phyloP scores from a whole-genome alignment of 2,329 filamentous ascomycete genomes.

The Botryotinia calthae region DNA sequence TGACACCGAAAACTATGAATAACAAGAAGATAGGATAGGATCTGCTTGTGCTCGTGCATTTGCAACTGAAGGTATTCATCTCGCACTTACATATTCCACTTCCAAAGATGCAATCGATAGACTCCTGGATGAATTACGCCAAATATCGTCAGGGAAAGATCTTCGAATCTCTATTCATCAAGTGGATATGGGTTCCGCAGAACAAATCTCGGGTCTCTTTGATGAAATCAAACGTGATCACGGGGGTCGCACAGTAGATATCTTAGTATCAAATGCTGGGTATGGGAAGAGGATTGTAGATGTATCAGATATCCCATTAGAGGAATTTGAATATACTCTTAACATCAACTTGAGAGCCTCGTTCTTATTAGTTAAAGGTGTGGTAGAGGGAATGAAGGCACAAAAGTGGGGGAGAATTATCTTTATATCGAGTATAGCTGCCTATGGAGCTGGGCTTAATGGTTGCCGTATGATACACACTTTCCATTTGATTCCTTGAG shows the following conservation, averaged over 20 bases:
- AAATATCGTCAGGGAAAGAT: conserved; percentile 39
- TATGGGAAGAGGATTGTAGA: conserved; percentile 57
- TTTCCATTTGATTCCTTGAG: not conserved
- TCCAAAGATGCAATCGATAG: conserved; percentile 44
- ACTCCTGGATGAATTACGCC: conserved; percentile 39
- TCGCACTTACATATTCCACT: conserved; percentile 60
- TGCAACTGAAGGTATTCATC: conserved; percentile 49
- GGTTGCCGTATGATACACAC: conserved; percentile 30
- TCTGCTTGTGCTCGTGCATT: conserved; percentile 56
- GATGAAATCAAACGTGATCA: conserved; percentile 53
- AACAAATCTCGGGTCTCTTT: conserved; percentile 54
- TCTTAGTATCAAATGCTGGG: conserved; percentile 65
- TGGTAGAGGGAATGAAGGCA: conserved; percentile 40
- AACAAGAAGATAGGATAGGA: conserved; percentile 52
- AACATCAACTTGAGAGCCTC: conserved; percentile 33
- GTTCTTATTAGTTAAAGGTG: conserved; percentile 33
- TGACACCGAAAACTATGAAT: not conserved
- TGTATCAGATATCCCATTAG: conserved; percentile 33
- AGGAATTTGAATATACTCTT: conserved; percentile 34
- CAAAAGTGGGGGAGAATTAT: conserved; percentile 40
- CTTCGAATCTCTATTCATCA: conserved; percentile 53
- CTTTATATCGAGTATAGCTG: conserved; percentile 32
- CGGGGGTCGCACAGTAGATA: conserved; percentile 50
- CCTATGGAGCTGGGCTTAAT: conserved; percentile 32
- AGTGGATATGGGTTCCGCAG: conserved; percentile 55